These are phyloP conservation scores for Juncus inflexus DNA, from an alignment of 176 grass and related monocot species.

Conservation along the genomic window DNA sequence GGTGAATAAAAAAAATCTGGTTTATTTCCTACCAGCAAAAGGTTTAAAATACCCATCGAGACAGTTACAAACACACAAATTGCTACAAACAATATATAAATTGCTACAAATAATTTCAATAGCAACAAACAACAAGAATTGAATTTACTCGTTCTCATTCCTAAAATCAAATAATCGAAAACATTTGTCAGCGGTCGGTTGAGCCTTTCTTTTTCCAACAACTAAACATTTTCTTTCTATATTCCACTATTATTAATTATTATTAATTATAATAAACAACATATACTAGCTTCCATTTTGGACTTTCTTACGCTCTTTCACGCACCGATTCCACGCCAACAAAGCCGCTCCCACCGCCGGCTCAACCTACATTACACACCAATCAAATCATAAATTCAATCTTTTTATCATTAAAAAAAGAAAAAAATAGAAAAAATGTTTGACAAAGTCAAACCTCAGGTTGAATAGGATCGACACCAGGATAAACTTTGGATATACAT, in stretches of 20 bases:
- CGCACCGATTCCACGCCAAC: constrained; percentile 52
- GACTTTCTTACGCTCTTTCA: constrained; percentile 34
- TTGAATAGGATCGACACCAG: constrained; percentile 57
- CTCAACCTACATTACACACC: constrained; percentile 48
- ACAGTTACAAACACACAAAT: not conserved
- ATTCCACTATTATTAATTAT: not conserved
- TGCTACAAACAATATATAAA: constrained; percentile 3
- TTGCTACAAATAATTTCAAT: constrained; percentile 3
- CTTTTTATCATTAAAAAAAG: not conserved
- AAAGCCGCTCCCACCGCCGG: constrained; percentile 87
- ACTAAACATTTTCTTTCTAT: constrained; percentile 3
- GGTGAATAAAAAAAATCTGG: not conserved
- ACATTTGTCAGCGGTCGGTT: not conserved
- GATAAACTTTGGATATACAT: constrained; percentile 72
- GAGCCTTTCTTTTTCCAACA: not conserved
- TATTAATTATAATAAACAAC: not conserved
- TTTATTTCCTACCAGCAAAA: not conserved
- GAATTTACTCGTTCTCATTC: not conserved
- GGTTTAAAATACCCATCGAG: not conserved
- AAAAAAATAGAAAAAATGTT: constrained; percentile 8
- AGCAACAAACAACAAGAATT: not conserved
- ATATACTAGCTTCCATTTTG: constrained; percentile 42
- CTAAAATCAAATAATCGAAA: not conserved
- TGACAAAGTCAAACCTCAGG: constrained; percentile 47
- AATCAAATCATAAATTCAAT: not conserved